Percentiles rank a stretch among this genome's conserved stretches.
Evolutionary conservation across 257 asterid species (phyloP).

Genomic region (Scutellaria minor): DNA sequence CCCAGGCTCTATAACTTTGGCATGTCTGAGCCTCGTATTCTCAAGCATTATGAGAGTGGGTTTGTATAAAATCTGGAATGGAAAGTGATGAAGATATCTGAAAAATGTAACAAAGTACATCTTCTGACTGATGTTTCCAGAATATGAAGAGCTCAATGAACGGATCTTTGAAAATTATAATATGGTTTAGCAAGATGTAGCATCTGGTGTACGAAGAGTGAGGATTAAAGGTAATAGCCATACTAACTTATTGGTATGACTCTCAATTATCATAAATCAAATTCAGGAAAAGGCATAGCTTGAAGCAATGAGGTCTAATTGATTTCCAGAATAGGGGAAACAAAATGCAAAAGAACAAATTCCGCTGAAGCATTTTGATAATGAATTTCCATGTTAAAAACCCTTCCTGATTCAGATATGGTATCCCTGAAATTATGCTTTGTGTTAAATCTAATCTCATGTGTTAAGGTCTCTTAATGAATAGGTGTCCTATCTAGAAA

Average conservation of each 20-base stretch:
- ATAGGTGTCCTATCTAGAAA: constrained; percentile 16
- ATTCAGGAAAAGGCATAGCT: constrained; percentile 2
- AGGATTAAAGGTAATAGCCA: constrained; percentile 7
- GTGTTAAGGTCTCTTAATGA: constrained; percentile 16
- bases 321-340: constrained; percentile 9
- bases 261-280: constrained; percentile 6
- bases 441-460: constrained; percentile 12
- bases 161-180: not conserved
- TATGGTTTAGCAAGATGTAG: not conserved
- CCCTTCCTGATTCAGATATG: constrained; percentile 29
- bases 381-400: constrained; percentile 25
- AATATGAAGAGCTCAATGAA: constrained; percentile 6
- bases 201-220: constrained; percentile 1
- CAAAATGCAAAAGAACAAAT: constrained; percentile 14
- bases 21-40: constrained; percentile 6
- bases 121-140: constrained; percentile 28
- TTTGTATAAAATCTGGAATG: constrained; percentile 22
- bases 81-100: constrained; percentile 33
- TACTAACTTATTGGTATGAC: constrained; percentile 18
- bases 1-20: constrained; percentile 8
- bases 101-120: constrained; percentile 32
- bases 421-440: constrained; percentile 31
- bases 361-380: constrained; percentile 26
- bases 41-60: constrained; percentile 14
- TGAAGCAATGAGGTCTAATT: constrained; percentile 16